Base-by-base conservation (phyloP, 1,139 yeast genomes). In the Candida tunisiensis region DNA sequence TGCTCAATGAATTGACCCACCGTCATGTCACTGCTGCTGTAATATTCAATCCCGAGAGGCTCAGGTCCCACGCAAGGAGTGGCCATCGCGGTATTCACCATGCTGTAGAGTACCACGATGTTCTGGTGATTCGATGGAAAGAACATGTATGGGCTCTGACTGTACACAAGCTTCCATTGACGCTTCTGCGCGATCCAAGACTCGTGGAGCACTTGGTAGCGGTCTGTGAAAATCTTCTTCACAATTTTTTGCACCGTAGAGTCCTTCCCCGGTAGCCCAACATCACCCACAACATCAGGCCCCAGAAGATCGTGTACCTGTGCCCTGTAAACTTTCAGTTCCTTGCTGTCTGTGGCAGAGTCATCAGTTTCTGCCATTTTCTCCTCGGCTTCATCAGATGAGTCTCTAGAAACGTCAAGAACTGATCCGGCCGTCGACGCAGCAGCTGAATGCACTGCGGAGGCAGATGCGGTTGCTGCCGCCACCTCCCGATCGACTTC, bases 51-150 rank as follows among this genome's bases (percentile, higher is more conserved):
- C 2, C 74, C 70, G 16, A 80, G 69, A 18, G 74, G 60, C 30
- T 70, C 82, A 0, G 99, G 98, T 0, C 96, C 96, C 27, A 73
- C 60, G 44, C 98, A 91, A 0, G 96, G 95, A 0, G 93, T 82
- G 0, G 92, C 79, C 25, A 82, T 78, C 37, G 73, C 78, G 9
- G 73, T 69, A 4, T 92, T 79, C 1, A 85, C 88, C 47, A 80
- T 69, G 0, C 93, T 77, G 44, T 75, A 82, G 21, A 88, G 56
- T 10, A 83, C 67, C 10, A 79, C 69, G 18, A 88, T 69, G 38
- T 67, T 74, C 41, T 82, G 92, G 43, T 85, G 94, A 30, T 62
- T 60, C n/a, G 65, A 64, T 0, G 82, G 78, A 27, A 70, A 74
- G 30, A 73, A 51, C 51, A 69, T 54, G 34, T 57, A 62, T 2